Conservation (phyloP, 805 yeast species). For the Starmerella potacharoeniae region DNA sequence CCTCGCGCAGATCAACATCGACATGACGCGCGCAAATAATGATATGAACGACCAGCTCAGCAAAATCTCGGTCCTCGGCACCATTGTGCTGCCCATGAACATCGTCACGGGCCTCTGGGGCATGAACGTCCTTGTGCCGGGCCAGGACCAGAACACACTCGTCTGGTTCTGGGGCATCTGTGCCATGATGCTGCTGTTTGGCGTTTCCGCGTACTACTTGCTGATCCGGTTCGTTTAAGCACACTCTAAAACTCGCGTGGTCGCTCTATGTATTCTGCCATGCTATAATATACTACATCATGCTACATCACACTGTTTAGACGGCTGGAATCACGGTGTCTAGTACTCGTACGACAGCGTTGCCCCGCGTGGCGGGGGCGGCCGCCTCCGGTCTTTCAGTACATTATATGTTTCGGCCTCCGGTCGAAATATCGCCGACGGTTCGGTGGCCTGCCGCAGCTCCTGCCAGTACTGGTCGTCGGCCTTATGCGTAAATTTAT, state of each 20-base stretch:
- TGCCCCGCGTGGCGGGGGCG: constrained; percentile 17
- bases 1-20: constrained; percentile 91
- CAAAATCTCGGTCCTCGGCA: constrained; percentile 84
- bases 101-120: constrained; percentile 98
- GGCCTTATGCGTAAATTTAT: constrained; percentile 1
- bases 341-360: constrained; percentile 10
- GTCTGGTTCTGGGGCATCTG: constrained; percentile 48
- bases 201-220: constrained; percentile 22
- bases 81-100: constrained; percentile 89
- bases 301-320: background rate
- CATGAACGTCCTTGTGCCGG: constrained; percentile 95
- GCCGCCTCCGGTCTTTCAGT: constrained; percentile 11
- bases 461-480: constrained; percentile 11
- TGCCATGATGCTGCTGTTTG: constrained; percentile 25
- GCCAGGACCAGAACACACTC: constrained; percentile 53
- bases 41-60: constrained; percentile 95
- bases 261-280: too few species aligned
- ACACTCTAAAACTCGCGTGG: too few species aligned
- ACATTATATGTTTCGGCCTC: constrained; percentile 15
- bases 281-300: too few species aligned
- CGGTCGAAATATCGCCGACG: constrained; percentile 6
- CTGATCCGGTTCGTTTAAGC: constrained; percentile 19
- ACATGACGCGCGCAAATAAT: constrained; percentile 93
- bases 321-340: background rate
- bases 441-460: constrained; percentile 14